Base-by-base conservation (phyloP, 108 stramenopile genomes). In the Parmales sp. region DNA sequence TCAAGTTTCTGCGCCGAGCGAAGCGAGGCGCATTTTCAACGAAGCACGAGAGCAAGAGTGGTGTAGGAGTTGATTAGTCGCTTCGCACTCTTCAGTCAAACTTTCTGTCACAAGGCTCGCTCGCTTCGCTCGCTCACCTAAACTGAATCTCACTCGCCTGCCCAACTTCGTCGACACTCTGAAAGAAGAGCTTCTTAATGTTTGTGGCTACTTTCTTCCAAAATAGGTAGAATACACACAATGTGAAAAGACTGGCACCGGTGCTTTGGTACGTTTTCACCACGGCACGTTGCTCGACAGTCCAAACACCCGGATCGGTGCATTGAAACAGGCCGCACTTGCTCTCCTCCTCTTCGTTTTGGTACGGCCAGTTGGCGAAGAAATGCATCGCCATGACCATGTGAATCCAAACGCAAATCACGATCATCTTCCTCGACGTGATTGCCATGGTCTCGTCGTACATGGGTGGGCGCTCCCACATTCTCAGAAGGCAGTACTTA, bases 381-480 rank as follows among this genome's bases (percentile, higher is more conserved):
- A 75, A 77, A 16, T 46, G 39, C 18, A 51, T 64, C 22, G 76
- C 65, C 72, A 70, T 73, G 38, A 73, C 31, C 19, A 75, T 23
- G 72, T 75, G 74, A 16, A 73, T 68, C 72, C 69, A 69, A 63
- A 73, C 63, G 69, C 72, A 38, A 16, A 80, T 26, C 11, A 75
- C 9, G 18, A 75, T 29, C 63, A 71, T 39, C 37, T 75, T 65
- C 36, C 77, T 26, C 11, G 70, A 45, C 8, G 50, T 23, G 45
- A n/a, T 28, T 0, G 71, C 72, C 23, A 80, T 18, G 22, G 37
- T 37, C 23, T 67, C 74, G 46, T 75, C 73, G 63, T 75, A 68
- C 16, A 72, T 64, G 43, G 76, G 76, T 7, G 64, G 69, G 18
- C 73, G 37, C 39, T 31, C 69, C 76, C 76, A 80, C 38, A 70